Evolutionary conservation across 768 basidiomycete genomes (phyloP).

Genomic region (Tulasnella sp.): DNA sequence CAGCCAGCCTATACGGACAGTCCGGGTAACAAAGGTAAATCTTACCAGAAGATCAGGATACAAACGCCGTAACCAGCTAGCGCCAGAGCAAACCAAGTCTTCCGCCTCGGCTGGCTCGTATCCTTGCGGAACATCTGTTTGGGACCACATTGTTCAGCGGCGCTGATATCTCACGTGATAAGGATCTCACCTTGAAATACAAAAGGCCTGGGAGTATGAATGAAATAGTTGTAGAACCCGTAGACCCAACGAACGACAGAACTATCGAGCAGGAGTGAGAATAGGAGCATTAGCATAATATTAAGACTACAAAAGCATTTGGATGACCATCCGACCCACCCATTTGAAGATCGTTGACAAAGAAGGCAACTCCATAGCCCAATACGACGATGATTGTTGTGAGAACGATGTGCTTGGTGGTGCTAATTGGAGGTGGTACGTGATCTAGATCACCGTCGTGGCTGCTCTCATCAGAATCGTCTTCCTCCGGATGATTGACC

Average conservation of each 20-base stretch:
- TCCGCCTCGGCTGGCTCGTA: conserved; percentile 39
- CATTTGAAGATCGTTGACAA: conserved; percentile 66
- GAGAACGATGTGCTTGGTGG: conserved; percentile 55
- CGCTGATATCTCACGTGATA: not conserved
- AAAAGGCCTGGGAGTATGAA: conserved; percentile 92
- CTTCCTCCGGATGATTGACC: conserved; percentile 25
- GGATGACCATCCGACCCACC: conserved; percentile 37
- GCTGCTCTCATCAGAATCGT: conserved; percentile 40
- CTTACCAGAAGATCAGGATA: conserved; percentile 83
- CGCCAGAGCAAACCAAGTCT: conserved; percentile 52
- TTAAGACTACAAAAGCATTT: too few species aligned
- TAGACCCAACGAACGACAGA: conserved; percentile 91
- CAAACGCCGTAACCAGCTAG: conserved; percentile 64
- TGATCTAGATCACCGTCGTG: conserved; percentile 36
- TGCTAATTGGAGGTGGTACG: conserved; percentile 46
- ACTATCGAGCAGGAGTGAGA: too few species aligned
- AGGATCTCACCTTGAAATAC: conserved; percentile 72
- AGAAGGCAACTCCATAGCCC: conserved; percentile 65
- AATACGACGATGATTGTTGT: conserved; percentile 53
- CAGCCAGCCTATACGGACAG: not conserved
- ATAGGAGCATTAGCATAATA: too few species aligned
- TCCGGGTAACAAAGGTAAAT: not conserved
- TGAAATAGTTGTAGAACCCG: conserved; percentile 92
- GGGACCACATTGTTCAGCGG: conserved; percentile 13
- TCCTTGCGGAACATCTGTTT: conserved; percentile 63